A percentile compares a stretch with the other conserved stretches of the same genome.
These are phyloP conservation scores for Lipomyces yamanashiensis DNA, from an alignment of 805 yeast species.

Conservation along the genomic window DNA sequence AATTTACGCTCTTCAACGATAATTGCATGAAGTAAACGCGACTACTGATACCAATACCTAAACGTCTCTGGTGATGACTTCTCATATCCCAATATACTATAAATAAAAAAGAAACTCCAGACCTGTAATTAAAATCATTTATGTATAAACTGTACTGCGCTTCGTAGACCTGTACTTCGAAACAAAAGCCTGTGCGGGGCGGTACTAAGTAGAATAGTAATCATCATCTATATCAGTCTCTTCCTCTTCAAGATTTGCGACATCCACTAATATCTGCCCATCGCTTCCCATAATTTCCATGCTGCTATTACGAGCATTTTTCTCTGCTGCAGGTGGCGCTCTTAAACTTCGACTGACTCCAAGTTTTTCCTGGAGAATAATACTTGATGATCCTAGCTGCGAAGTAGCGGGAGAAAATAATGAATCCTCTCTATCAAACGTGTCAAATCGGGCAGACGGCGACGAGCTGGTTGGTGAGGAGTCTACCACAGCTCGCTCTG, in stretches of 20 bases:
- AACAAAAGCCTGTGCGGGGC: not conserved
- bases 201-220: constrained; percentile 13
- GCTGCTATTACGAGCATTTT: not conserved
- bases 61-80: no score
- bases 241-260: constrained; percentile 24
- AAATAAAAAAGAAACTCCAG: no score
- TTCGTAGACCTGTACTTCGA: no score
- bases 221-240: constrained; percentile 32
- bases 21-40: no score
- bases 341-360: constrained; percentile 11
- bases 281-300: no score
- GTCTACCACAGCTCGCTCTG: not conserved
- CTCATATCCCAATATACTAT: no score
- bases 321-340: not conserved
- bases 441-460: not conserved
- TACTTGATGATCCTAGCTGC: constrained; percentile 16
- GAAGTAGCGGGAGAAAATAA: constrained; percentile 9
- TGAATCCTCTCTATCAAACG: not conserved
- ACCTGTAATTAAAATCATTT: not conserved
- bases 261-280: not conserved
- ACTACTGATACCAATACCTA: no score
- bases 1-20: no score
- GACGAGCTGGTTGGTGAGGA: not conserved
- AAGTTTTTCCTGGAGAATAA: constrained; percentile 17
- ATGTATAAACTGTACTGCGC: not conserved